These are phyloP conservation scores for Poa pratensis DNA, from an alignment of 176 grass and related monocot species.

Conservation along the genomic window DNA sequence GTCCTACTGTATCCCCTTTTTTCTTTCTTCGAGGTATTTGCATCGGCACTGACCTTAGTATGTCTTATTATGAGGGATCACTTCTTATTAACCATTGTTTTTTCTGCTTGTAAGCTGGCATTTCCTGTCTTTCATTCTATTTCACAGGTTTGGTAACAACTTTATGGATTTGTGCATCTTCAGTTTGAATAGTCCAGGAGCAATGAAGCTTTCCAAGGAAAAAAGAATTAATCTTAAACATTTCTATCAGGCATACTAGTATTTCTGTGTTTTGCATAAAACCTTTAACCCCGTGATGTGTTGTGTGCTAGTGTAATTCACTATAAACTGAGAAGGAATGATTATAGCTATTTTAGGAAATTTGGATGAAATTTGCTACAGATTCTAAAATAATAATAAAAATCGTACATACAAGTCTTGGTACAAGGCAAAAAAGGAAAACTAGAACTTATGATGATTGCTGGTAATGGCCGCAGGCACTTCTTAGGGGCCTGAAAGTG, in stretches of 20 bases:
- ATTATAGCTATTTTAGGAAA: not conserved
- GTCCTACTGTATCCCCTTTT: not conserved
- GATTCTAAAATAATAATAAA: not conserved
- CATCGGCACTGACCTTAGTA: not conserved
- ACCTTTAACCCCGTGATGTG: not conserved
- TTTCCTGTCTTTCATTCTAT: not conserved
- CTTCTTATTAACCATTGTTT: not conserved
- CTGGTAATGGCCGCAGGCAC: constrained; percentile 46
- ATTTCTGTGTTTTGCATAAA: not conserved
- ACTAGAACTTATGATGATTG: constrained; percentile 11
- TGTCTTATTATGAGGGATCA: not conserved
- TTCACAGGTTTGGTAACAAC: not conserved
- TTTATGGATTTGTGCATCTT: constrained; percentile 9
- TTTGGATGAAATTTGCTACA: not conserved
- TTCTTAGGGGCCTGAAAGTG: constrained; percentile 49
- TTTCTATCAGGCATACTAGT: not conserved
- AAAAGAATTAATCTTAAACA: not conserved
- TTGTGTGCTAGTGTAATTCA: not conserved
- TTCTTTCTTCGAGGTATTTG: not conserved
- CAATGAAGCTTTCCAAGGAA: not conserved
- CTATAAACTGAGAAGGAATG: not conserved
- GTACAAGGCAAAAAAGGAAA: not conserved
- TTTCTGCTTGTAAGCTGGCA: not conserved
- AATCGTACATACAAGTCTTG: not conserved
- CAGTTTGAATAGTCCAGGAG: not conserved